phyloP scores from a whole-genome alignment of 345 rosid species.

The Eucalyptus curtisii region DNA sequence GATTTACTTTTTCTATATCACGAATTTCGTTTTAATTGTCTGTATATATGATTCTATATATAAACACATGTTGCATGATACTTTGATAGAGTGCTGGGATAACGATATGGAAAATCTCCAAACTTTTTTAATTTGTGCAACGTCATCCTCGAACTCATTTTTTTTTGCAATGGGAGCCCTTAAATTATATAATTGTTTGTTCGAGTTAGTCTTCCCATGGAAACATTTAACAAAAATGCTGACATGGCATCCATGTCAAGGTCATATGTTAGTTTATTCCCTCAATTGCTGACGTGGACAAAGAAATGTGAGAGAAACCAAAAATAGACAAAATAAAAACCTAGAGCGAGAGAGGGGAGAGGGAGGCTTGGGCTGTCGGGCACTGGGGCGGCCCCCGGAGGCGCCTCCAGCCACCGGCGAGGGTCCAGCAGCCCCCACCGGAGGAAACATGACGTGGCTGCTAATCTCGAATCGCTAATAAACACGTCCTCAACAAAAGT shows the following conservation, averaged over 20 bases:
- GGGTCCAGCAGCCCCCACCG: not conserved
- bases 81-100: rapidly evolving
- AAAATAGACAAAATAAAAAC: not conserved
- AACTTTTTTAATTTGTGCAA: rapidly evolving
- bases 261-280: not conserved
- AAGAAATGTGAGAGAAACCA: not conserved
- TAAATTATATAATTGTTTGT: not conserved
- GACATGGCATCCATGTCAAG: not conserved
- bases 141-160: rapidly evolving
- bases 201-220: not conserved
- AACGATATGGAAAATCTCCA: rapidly evolving
- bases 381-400: not conserved
- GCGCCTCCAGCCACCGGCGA: not conserved
- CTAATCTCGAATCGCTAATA: not conserved
- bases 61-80: too few species aligned
- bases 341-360: not conserved
- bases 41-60: rapidly evolving
- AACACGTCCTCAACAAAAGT: not conserved
- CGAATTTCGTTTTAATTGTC: rapidly evolving
- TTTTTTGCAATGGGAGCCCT: not conserved
- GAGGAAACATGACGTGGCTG: not conserved
- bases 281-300: not conserved
- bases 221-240: not conserved
- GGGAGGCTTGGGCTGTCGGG: not conserved
- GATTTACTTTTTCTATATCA: too few species aligned